Conservation (phyloP, 2,329 filamentous ascomycete species). For the Pseudodiploospora longispora region DNA sequence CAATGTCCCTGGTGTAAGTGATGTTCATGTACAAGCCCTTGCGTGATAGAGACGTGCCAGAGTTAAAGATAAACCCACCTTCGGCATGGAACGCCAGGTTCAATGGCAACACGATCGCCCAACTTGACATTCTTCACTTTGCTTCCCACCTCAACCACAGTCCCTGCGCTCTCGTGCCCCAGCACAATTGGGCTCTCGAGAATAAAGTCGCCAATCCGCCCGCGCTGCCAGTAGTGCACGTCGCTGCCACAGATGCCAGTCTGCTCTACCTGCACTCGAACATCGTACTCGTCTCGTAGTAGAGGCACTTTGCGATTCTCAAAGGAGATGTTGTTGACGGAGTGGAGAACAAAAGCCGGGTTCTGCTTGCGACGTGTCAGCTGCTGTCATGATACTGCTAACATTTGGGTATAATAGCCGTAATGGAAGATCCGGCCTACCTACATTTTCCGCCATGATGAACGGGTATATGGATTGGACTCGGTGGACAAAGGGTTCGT, state of each 20-base stretch:
- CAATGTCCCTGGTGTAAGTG: too few species aligned
- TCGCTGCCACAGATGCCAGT: slow-evolving; percentile 41
- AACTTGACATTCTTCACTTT: slow-evolving; percentile 33
- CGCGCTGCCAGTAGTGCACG: slow-evolving; percentile 38
- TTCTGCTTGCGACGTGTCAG: slow-evolving; percentile 22
- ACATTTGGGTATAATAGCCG: too few species aligned
- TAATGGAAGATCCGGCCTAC: too few species aligned
- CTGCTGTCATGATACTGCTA: too few species aligned
- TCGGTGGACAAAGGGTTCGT: too few species aligned
- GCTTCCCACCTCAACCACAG: slow-evolving; percentile 30
- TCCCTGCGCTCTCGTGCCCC: slow-evolving; percentile 38
- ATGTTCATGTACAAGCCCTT: too few species aligned
- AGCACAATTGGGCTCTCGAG: slow-evolving; percentile 36
- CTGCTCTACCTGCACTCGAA: slow-evolving; percentile 35
- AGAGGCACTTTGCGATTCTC: slow-evolving; percentile 33
- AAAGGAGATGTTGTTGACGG: slow-evolving; percentile 35
- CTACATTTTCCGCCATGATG: too few species aligned
- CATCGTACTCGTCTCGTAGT: slow-evolving; percentile 31
- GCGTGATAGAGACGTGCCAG: too few species aligned
- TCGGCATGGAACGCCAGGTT: slow-evolving; percentile 38
- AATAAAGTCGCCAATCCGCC: slow-evolving; percentile 38
- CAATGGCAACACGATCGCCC: slow-evolving; percentile 39
- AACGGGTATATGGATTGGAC: too few species aligned
- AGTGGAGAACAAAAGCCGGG: slow-evolving; percentile 38
- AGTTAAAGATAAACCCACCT: slow-evolving; percentile 15